A percentile compares a stretch with the other conserved stretches of the same genome.
Evolutionary conservation across 106 monocot genomes (phyloP).

Genomic region (Dendrobium nobile): DNA sequence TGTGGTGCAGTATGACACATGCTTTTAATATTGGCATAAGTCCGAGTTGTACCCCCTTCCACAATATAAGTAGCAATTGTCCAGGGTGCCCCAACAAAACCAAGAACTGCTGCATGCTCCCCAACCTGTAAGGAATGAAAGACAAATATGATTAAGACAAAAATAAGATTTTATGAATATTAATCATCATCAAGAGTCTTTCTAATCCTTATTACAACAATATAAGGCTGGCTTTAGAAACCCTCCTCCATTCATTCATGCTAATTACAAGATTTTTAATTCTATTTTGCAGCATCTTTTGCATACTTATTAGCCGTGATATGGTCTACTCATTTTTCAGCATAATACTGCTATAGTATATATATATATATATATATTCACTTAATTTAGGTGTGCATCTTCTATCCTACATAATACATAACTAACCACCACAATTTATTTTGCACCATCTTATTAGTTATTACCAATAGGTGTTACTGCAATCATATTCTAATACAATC

Average conservation of each 20-base stretch:
- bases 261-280: not conserved
- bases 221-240: not conserved
- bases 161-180: not conserved
- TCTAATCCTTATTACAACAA: not conserved
- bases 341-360: not conserved
- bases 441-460: not conserved
- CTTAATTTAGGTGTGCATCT: not conserved
- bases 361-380: not conserved
- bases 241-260: not conserved
- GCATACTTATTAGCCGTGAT: not conserved
- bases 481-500: not conserved
- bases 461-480: not conserved
- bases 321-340: not conserved
- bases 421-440: not conserved
- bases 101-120: conserved; percentile 73
- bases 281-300: not conserved
- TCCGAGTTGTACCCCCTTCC: conserved; percentile 89
- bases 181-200: not conserved
- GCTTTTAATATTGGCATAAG: conserved; percentile 75
- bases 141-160: not conserved
- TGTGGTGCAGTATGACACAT: conserved; percentile 84
- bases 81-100: conserved; percentile 99
- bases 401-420: not conserved
- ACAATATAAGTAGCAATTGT: conserved; percentile 95
- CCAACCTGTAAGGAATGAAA: conserved; percentile 49